phyloP scores from a whole-genome alignment of 805 yeast species.

The Millerozyma acaciae region DNA sequence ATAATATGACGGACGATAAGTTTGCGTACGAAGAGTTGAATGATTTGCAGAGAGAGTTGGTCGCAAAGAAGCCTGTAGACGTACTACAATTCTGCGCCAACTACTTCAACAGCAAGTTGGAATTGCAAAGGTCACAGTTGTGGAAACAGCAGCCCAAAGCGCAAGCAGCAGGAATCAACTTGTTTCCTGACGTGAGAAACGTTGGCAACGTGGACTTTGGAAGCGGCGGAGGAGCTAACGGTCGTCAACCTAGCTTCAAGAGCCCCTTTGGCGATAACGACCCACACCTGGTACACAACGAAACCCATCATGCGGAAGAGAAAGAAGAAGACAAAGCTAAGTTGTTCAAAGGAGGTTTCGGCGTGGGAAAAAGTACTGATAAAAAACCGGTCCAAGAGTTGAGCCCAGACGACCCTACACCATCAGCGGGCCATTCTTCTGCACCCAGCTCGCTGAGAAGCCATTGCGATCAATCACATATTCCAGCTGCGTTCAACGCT shows the following conservation, averaged over 20 bases:
- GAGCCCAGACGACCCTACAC: slow-evolving; percentile 24
- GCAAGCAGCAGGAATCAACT: slow-evolving; percentile 46
- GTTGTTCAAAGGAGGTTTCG: slow-evolving; percentile 26
- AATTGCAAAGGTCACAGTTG: slow-evolving; percentile 51
- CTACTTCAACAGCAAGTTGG: slow-evolving; percentile 61
- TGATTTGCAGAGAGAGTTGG: slow-evolving; percentile 55
- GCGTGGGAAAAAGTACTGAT: slow-evolving; percentile 10
- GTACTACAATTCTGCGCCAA: slow-evolving; percentile 72
- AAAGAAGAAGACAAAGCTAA: slow-evolving; percentile 14
- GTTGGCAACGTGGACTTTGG: slow-evolving; percentile 24
- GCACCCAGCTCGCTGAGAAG: slow-evolving; percentile 6
- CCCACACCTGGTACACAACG: slow-evolving; percentile 49
- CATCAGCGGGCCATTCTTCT: slow-evolving; percentile 7
- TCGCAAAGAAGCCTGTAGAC: slow-evolving; percentile 56
- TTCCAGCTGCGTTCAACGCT: slow-evolving; percentile 66
- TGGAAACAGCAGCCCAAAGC: slow-evolving; percentile 51
- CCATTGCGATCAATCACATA: slow-evolving; percentile 21
- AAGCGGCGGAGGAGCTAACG: slow-evolving; percentile 20
- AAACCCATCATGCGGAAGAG: not conserved
- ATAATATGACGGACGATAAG: not conserved
- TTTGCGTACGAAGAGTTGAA: slow-evolving; percentile 43
- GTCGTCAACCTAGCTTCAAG: slow-evolving; percentile 48
- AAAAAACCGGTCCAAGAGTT: slow-evolving; percentile 16
- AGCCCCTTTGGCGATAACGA: slow-evolving; percentile 62
- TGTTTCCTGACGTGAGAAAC: slow-evolving; percentile 39